phyloP scores from a whole-genome alignment of 192 early-diverging fungal species.

The Mortierella antarctica region DNA sequence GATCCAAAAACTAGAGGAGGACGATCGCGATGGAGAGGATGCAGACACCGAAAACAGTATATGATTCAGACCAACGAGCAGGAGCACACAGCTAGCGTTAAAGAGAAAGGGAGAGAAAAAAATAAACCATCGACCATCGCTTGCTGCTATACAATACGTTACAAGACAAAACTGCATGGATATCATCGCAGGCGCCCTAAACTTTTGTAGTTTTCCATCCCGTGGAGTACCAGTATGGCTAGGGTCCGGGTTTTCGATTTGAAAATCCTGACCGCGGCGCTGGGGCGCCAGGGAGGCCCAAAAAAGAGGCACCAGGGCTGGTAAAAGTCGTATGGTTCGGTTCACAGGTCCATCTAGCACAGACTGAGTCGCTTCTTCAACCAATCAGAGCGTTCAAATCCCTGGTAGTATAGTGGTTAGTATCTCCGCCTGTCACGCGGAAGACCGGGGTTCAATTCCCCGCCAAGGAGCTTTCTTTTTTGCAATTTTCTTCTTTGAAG shows the following conservation, averaged over 20 bases:
- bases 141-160: too few species aligned
- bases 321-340: too few species aligned
- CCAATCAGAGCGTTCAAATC: neutral
- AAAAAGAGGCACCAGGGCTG: too few species aligned
- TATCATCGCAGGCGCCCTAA: neutral
- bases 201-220: neutral
- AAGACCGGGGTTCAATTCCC: neutral
- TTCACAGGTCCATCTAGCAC: too few species aligned
- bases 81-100: neutral
- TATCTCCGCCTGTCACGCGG: conserved; percentile 10
- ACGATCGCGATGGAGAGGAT: conserved; percentile 50
- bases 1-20: conserved; percentile 51
- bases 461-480: conserved; percentile 16
- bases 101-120: neutral
- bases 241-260: too few species aligned
- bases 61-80: too few species aligned
- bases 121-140: conserved; percentile 8
- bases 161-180: too few species aligned
- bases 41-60: conserved; percentile 54
- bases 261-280: too few species aligned
- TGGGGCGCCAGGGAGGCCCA: too few species aligned
- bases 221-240: too few species aligned
- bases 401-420: conserved; percentile 2
- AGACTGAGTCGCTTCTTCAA: neutral
- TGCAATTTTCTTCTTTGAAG: conserved; percentile 5